Percentiles rank a stretch among this genome's conserved stretches.
Evolutionary conservation across 2,329 filamentous ascomycete species (phyloP).

Genomic region (Nigrospora osmanthi): DNA sequence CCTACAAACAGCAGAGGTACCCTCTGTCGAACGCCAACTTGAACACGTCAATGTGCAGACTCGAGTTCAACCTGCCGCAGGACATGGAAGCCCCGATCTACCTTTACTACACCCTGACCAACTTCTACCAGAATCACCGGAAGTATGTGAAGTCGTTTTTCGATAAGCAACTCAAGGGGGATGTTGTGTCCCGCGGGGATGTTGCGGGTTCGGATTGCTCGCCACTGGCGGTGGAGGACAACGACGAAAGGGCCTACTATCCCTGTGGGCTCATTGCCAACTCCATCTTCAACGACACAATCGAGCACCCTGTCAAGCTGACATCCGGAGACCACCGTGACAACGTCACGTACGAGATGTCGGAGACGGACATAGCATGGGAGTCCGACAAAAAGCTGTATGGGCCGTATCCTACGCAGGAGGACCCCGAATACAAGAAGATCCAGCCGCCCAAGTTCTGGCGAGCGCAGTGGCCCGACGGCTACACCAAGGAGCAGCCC

Average conservation of each 20-base stretch:
- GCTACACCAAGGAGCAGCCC: slow-evolving; percentile 56
- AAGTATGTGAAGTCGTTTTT: slow-evolving; percentile 91
- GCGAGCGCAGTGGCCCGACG: slow-evolving; percentile 59
- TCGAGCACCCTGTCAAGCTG: slow-evolving; percentile 55
- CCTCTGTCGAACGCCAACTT: slow-evolving; percentile 17
- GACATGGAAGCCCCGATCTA: slow-evolving; percentile 74
- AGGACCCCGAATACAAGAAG: slow-evolving; percentile 39
- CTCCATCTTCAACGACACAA: slow-evolving; percentile 93
- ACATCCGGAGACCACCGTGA: slow-evolving; percentile 33
- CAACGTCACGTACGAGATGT: slow-evolving; percentile 64
- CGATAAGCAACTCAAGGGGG: slow-evolving; percentile 70
- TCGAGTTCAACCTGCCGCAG: slow-evolving; percentile 75
- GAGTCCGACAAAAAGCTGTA: slow-evolving; percentile 74
- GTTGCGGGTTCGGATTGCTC: slow-evolving; percentile 67
- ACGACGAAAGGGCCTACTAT: slow-evolving; percentile 66
- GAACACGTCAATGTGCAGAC: slow-evolving; percentile 48
- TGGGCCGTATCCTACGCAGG: slow-evolving; percentile 44
- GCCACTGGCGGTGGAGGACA: slow-evolving; percentile 52
- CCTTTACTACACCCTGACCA: slow-evolving; percentile 91
- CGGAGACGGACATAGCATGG: slow-evolving; percentile 75
- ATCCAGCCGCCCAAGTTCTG: slow-evolving; percentile 86
- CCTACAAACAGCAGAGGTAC: slow-evolving; percentile 26
- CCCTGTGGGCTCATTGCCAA: slow-evolving; percentile 96
- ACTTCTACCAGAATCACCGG: slow-evolving; percentile 98
- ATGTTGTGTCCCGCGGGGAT: slow-evolving; percentile 47